Base-by-base conservation (phyloP, 1,139 yeast genomes). In the Taphrina sp. region DNA sequence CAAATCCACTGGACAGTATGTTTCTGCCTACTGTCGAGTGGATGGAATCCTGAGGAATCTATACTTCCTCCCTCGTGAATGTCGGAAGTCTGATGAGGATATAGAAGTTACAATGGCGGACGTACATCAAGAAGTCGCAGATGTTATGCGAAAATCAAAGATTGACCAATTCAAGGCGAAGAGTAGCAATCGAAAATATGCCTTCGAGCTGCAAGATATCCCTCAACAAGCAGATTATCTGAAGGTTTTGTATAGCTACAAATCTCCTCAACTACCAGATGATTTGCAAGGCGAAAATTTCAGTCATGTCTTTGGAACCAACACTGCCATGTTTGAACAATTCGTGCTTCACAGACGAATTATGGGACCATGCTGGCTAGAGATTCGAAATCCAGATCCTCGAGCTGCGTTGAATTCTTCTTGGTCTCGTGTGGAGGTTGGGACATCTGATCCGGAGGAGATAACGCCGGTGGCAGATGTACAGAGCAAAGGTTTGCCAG, bases 331-430 rank as follows among this genome's bases (percentile, higher is more conserved):
- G 37, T 89, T 92, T 69, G 98, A 92, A 71, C 78, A 88, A 12
- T 88, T 92, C 70, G 95, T 88, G 10, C 67, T 89, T 28, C 87
- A 85, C 67, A 78, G 86, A 63, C 82, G 84, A 62, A 76, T 92
- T 39, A 89, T 89, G 96, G 99, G 99, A 3, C 99, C 99, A 1
- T 89, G 98, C 67, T 92, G 98, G 98, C 73, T 92, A 54, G 84
- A 84, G 55, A 74, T 94, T 49, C 73, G 76, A 39, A 75, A 78
- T 46, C 84, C 84, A 43, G 80, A 83, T 62, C 85, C 86, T 63
- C 68, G 70, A 19, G 69, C 81, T 1, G 72, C 83, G 58, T 77
- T 74, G 58, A 84, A 84, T 64, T 76, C 87, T 1, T 83, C 96
- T 0, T 95, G 90, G 74, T 86, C 95, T 71, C 80, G 80, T 59